A percentile compares a stretch with the other conserved stretches of the same genome.
These are phyloP conservation scores for Lentinus tigrinus DNA, from an alignment of 768 basidiomycete genomes.

Conservation along the genomic window DNA sequence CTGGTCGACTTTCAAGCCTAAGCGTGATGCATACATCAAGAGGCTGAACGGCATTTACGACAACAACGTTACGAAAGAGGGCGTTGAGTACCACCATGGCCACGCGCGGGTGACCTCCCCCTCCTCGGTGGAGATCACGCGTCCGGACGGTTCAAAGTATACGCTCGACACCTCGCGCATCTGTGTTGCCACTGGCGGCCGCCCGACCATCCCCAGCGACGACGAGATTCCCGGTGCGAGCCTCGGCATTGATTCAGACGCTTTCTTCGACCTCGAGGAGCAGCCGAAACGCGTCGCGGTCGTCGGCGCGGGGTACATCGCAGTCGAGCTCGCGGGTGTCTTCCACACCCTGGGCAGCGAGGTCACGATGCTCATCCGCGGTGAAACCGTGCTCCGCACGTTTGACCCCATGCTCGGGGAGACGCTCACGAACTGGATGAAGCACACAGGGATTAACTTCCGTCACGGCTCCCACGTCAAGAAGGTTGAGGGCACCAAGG, in stretches of 20 bases:
- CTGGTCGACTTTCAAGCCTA: constrained; percentile 89
- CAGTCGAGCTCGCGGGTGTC: constrained; percentile 94
- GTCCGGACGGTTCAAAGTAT: constrained; percentile 67
- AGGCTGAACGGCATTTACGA: constrained; percentile 90
- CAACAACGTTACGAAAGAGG: constrained; percentile 81
- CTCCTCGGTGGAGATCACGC: constrained; percentile 70
- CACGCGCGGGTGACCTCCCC: constrained; percentile 69
- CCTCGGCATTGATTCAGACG: constrained; percentile 90
- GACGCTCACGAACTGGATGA: constrained; percentile 86
- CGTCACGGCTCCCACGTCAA: constrained; percentile 76
- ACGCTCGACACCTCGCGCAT: constrained; percentile 75
- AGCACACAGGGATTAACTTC: constrained; percentile 87
- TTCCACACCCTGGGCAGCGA: constrained; percentile 89
- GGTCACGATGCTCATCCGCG: constrained; percentile 89
- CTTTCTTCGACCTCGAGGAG: constrained; percentile 89
- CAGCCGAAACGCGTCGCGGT: constrained; percentile 94
- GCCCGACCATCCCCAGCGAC: constrained; percentile 77
- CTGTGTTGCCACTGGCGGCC: constrained; percentile 83
- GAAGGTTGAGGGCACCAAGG: constrained; percentile 74
- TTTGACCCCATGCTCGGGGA: constrained; percentile 90
- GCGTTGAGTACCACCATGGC: constrained; percentile 85
- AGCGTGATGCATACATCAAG: constrained; percentile 94
- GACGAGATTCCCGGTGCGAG: constrained; percentile 85
- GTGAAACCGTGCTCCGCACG: constrained; percentile 85
- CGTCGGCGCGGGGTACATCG: constrained; percentile 97